These are phyloP conservation scores for Eucalyptus erythrocorys DNA, from an alignment of 345 rosid species.

Conservation along the genomic window DNA sequence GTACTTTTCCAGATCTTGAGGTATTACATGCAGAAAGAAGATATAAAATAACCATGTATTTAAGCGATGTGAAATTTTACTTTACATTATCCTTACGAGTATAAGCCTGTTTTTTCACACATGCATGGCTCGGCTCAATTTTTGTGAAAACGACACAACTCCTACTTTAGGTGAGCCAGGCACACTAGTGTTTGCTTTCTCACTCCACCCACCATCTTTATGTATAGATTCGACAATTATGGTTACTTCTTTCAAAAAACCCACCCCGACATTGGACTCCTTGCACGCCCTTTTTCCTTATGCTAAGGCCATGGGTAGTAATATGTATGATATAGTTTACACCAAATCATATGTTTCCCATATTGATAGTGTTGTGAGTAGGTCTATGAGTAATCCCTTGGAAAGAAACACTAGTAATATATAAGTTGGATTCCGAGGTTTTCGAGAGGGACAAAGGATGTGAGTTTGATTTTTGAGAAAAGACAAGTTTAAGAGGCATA, in stretches of 20 bases:
- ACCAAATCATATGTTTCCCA: background rate
- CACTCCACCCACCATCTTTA: background rate
- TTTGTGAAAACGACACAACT: background rate
- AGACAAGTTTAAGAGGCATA: background rate
- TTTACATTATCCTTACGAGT: background rate
- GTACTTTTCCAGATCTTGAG: too few relatives aligned
- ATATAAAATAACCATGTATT: background rate
- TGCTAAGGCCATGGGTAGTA: background rate
- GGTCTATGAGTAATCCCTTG: background rate
- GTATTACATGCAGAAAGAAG: background rate
- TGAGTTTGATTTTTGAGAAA: background rate
- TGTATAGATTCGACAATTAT: background rate
- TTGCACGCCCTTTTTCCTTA: background rate
- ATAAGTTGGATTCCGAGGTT: background rate
- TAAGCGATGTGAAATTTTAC: background rate
- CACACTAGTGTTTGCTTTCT: background rate
- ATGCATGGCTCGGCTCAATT: background rate
- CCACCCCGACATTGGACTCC: background rate
- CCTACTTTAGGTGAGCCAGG: background rate
- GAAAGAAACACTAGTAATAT: background rate
- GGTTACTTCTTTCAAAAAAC: background rate
- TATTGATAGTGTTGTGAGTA: background rate
- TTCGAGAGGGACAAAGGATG: background rate
- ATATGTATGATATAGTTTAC: background rate
- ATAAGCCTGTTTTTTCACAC: background rate